Percentiles rank a stretch among this genome's conserved stretches.
These are phyloP conservation scores for Chytriomyces hyalinus DNA, from an alignment of 192 early-diverging fungal species.

Conservation along the genomic window DNA sequence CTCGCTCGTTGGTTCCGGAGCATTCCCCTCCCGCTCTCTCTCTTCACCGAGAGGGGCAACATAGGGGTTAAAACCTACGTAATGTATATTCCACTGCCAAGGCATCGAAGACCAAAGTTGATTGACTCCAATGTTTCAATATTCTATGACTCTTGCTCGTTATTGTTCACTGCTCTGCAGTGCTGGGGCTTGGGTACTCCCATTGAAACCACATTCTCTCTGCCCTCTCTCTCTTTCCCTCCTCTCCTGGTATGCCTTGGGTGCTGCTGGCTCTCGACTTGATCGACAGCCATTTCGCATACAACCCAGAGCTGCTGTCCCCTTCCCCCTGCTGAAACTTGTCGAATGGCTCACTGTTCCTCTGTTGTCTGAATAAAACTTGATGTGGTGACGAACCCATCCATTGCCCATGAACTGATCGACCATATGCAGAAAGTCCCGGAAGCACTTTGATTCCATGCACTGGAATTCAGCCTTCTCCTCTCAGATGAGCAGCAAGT, in stretches of 20 bases:
- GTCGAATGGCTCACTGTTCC: too few species aligned
- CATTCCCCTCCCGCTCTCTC: not conserved
- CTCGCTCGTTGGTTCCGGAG: constrained; percentile 1
- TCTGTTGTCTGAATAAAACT: too few species aligned
- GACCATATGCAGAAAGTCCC: too few species aligned
- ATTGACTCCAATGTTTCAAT: not conserved
- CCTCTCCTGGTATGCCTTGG: not conserved
- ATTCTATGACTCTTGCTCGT: constrained; percentile 3
- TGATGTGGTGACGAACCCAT: too few species aligned
- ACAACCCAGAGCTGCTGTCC: too few species aligned
- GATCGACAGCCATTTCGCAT: too few species aligned
- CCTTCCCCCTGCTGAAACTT: too few species aligned
- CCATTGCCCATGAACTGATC: too few species aligned
- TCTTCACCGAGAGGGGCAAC: not conserved
- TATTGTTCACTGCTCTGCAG: not conserved
- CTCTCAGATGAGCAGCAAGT: too few species aligned
- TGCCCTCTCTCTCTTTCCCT: not conserved
- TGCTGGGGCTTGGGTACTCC: not conserved
- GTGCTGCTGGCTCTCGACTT: too few species aligned
- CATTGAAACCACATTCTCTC: not conserved
- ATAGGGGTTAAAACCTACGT: not conserved
- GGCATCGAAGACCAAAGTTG: not conserved
- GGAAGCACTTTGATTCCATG: too few species aligned
- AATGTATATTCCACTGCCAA: constrained; percentile 9
- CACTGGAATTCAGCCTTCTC: too few species aligned